These are phyloP conservation scores for Skeletonema marinoi DNA, from an alignment of 108 stramenopile species.

Conservation along the genomic window DNA sequence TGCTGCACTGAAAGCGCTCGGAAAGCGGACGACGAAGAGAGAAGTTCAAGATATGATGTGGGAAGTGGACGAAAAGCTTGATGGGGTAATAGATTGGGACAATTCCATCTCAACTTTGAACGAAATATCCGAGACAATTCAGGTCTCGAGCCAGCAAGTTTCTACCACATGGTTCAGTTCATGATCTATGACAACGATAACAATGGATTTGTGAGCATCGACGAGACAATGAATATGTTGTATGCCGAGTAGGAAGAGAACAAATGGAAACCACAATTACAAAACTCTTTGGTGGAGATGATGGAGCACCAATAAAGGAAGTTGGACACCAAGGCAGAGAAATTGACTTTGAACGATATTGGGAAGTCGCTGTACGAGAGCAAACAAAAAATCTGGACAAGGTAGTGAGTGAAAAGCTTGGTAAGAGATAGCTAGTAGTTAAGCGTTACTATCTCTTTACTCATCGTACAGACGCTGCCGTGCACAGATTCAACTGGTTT, in stretches of 20 bases:
- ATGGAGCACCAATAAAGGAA: constrained; percentile 68
- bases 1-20: constrained; percentile 68
- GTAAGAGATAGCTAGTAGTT: constrained; percentile 18
- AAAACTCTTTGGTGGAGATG: constrained; percentile 51
- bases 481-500: not conserved
- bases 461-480: not conserved
- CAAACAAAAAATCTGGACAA: constrained; percentile 51
- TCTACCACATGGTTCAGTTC: constrained; percentile 89
- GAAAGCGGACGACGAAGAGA: constrained; percentile 60
- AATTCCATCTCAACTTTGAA: constrained; percentile 85
- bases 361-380: constrained; percentile 67
- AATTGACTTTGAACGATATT: constrained; percentile 66
- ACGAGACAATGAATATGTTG: constrained; percentile 92
- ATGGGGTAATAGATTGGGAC: constrained; percentile 88
- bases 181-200: constrained; percentile 85
- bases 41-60: constrained; percentile 91
- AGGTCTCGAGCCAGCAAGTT: constrained; percentile 83
- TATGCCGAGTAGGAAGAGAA: constrained; percentile 84
- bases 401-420: constrained; percentile 40
- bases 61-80: constrained; percentile 93
- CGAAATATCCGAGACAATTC: constrained; percentile 82
- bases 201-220: constrained; percentile 77
- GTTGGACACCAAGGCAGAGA: constrained; percentile 78
- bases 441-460: not conserved
- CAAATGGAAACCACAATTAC: constrained; percentile 64